These are phyloP conservation scores for Cutaneotrichosporon dermatis DNA, from an alignment of 1,284 basidiomycete genomes.

Conservation along the genomic window DNA sequence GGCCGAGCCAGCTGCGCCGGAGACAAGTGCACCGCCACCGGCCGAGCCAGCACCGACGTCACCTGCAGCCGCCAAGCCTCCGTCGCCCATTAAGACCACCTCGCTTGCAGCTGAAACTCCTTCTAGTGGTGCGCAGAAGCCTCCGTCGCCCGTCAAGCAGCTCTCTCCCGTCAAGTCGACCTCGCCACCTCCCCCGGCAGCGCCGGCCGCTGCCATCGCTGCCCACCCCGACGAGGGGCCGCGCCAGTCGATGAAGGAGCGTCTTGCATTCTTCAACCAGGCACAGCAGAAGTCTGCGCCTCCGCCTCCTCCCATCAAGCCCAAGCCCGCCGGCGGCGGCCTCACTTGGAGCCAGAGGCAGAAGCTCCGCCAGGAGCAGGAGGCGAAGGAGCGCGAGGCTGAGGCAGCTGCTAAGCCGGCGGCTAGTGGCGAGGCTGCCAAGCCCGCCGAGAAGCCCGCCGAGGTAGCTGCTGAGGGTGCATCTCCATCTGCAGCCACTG, in stretches of 20 bases:
- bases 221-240: constrained; percentile 21
- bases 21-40: neutral
- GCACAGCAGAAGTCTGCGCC: constrained; percentile 27
- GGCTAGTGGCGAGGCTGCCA: constrained; percentile 4
- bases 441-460: neutral
- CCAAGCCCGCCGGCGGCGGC: constrained; percentile 58
- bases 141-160: neutral
- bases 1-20: neutral
- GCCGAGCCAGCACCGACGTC: neutral
- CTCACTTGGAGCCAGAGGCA: constrained; percentile 52
- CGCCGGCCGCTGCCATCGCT: constrained; percentile 4
- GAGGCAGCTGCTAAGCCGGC: constrained; percentile 4
- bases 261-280: constrained; percentile 49
- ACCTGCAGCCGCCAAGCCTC: neutral
- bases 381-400: constrained; percentile 40
- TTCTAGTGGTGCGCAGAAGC: neutral
- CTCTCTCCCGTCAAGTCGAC: neutral
- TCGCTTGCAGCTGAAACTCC: neutral
- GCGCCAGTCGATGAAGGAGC: constrained; percentile 45
- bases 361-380: constrained; percentile 46
- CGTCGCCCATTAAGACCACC: neutral
- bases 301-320: constrained; percentile 57
- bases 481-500: neutral
- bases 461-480: too few relatives aligned
- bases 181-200: neutral